phyloP scores from a whole-genome alignment of 495 filamentous ascomycete species.

The Articulospora tetracladia region DNA sequence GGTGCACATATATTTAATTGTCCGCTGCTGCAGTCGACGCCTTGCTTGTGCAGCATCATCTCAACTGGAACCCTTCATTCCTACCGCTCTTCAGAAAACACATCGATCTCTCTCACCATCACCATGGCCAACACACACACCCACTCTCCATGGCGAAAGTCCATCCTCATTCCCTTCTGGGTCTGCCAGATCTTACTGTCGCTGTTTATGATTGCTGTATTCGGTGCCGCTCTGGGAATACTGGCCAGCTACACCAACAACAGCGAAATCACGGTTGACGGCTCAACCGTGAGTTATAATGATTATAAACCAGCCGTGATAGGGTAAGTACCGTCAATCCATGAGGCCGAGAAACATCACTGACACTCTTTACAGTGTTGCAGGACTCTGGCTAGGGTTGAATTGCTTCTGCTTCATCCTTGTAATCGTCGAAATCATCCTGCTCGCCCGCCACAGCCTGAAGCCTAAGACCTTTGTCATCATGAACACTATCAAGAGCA shows the following conservation, averaged over 20 bases:
- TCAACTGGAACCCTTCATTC: too few species aligned
- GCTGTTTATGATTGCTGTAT: slow-evolving; percentile 14
- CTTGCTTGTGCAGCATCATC: background rate
- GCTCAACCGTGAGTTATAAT: background rate
- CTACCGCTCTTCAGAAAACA: too few species aligned
- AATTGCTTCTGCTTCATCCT: slow-evolving; percentile 21
- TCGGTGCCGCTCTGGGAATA: background rate
- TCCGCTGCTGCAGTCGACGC: background rate
- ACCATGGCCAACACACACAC: background rate
- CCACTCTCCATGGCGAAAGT: slow-evolving; percentile 30
- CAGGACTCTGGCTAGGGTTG: background rate
- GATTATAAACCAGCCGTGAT: background rate
- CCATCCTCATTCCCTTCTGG: slow-evolving; percentile 35
- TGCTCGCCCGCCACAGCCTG: slow-evolving; percentile 27
- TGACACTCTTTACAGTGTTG: background rate
- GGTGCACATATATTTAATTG: background rate
- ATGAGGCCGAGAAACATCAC: background rate
- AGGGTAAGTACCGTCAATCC: background rate
- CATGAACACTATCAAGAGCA: slow-evolving; percentile 28
- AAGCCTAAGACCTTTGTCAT: slow-evolving; percentile 28
- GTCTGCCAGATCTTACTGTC: slow-evolving; percentile 24
- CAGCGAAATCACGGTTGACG: background rate
- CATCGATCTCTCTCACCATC: background rate
- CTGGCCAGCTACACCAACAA: background rate
- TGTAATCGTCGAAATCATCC: slow-evolving; percentile 28